Evolutionary conservation across 306 rosid genomes (phyloP), one percentile per base, ranked within the genome.

Genomic region (Glycine latifolia): DNA sequence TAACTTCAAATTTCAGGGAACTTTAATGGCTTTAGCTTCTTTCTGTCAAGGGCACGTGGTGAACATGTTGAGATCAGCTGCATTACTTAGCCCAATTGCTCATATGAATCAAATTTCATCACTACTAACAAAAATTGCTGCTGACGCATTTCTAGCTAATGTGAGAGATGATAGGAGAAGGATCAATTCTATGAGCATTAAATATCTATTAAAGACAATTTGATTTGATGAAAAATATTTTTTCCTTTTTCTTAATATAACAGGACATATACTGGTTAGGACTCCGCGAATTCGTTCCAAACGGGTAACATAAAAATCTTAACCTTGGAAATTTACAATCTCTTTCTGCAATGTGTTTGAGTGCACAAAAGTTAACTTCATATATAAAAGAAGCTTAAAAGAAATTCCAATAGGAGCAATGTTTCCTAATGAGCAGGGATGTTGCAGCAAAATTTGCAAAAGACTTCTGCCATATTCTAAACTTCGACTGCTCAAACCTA

Each of bases 11-110:
- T 87, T 87, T 82, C 71, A 94, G 97, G 98, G 97, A 69, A 92
- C 98, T 50, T 74, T 90, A 73, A 86, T 80, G 15, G 97, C 87
- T 58, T 73, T 94, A 52, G 89, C 85, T 61, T 90, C 94, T 5
- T 69, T 94, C 61, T 94, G 91, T 10, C 74, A 91, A 85, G 79
- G 82, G 10, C 79, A 85, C 79, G 66, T 84, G 41, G 7, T 89
- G 71, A 58, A 81, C 61, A 85, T 77, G 88, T 78, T 90, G 72
- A 90, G 90, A 77, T 92, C 97, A 62, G 89, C 91, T 14, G 93
- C 94, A 77, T 80, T 94, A 78, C 92, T 94, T 73, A 77, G 97
- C 81, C 97, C 97, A 58, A 87, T 92, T 83, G 97, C 97, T 86
- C 86, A 89, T 79, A 16, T 90, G 83, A 79, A 84, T 87, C 90